Evolutionary conservation across 1,284 basidiomycete genomes (phyloP), one percentile per base, ranked within the genome.

Genomic region (Vanrija sp.): DNA sequence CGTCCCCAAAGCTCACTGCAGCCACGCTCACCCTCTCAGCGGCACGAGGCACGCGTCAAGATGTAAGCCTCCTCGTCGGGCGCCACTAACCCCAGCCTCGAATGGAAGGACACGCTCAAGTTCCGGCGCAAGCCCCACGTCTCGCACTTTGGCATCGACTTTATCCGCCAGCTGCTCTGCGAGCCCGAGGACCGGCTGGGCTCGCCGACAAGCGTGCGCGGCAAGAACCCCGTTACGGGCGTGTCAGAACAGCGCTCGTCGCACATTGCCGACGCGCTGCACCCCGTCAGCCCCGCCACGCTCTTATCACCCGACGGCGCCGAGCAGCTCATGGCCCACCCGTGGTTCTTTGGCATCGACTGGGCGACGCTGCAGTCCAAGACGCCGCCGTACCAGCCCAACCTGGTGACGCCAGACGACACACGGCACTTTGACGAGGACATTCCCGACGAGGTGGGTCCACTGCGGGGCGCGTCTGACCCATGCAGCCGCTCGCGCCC

Each of bases 401-500:
- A 90, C 52, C 81, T 98, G 49, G 78, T 71, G 41, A 79, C 82
- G 56, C 86, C 87, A 24, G 88, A 87, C 66, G 90, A 96, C 74
- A 95, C 91, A 23, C 80, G 83, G 60, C 90, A 95, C 73, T 94
- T 95, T 64, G 90, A 94, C 75, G 85, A 89, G 54, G 91, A 94
- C 72, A 97, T 97, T 60, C 89, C 90, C 27, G 78, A 87, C 45
- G 89, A 93, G 83, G 89, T 89, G 75, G 73, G 85, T 70, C 45
- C 3, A 6, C 1, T 38, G 35, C 14, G 18, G 4, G 25, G 45
- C 52, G 59, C 63, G 4, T 4, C 69, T 49, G 18, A 16, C 25
- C 22, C 23, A 20, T 25, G 49, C 77, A 93, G 85, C 89, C 90
- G 51, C 83, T 96, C 35, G 86, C 89, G 44, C 88, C 91, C 57